Conservation (phyloP, 768 basidiomycete species). For the Hortiboletus flavorubellus region DNA sequence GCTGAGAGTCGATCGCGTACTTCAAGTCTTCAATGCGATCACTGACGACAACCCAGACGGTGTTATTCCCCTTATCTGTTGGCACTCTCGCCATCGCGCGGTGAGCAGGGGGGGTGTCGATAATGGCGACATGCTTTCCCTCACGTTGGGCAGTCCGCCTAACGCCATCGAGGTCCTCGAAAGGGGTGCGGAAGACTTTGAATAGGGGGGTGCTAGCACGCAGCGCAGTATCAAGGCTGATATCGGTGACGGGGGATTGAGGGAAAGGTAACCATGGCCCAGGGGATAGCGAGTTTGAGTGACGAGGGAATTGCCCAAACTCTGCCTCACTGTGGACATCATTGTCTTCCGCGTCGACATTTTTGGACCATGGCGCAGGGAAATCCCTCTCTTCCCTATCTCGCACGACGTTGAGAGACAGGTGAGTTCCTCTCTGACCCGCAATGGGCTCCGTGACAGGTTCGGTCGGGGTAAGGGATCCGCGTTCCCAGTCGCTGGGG, state of each 20-base stretch:
- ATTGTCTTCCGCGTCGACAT: slow-evolving; percentile 7
- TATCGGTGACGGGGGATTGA: slow-evolving; percentile 23
- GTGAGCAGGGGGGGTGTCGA: slow-evolving; percentile 27
- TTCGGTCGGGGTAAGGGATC: slow-evolving; percentile 31
- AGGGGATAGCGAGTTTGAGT: slow-evolving; percentile 22
- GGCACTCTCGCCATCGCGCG: slow-evolving; percentile 19
- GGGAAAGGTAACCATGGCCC: slow-evolving; percentile 28
- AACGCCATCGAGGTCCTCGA: slow-evolving; percentile 25
- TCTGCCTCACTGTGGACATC: slow-evolving; percentile 6
- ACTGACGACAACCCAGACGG: slow-evolving; percentile 32
- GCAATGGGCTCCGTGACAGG: slow-evolving; percentile 22
- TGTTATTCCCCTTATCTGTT: slow-evolving; percentile 13
- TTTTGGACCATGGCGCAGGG: slow-evolving; percentile 7
- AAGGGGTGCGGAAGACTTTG: slow-evolving; percentile 33
- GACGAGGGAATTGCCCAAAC: slow-evolving; percentile 12
- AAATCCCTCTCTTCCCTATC: slow-evolving; percentile 12
- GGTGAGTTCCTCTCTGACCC: background rate
- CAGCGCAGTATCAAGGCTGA: slow-evolving; percentile 24
- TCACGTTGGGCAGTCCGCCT: slow-evolving; percentile 28
- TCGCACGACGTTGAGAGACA: background rate
- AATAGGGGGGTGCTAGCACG: slow-evolving; percentile 33
- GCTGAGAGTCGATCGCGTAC: slow-evolving; percentile 33
- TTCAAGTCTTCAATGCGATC: slow-evolving; percentile 32
- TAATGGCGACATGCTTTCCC: slow-evolving; percentile 31
- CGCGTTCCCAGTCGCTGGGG: slow-evolving; percentile 21